These are phyloP conservation scores for Amanita exitialis DNA, from an alignment of 768 basidiomycete genomes.

Conservation along the genomic window DNA sequence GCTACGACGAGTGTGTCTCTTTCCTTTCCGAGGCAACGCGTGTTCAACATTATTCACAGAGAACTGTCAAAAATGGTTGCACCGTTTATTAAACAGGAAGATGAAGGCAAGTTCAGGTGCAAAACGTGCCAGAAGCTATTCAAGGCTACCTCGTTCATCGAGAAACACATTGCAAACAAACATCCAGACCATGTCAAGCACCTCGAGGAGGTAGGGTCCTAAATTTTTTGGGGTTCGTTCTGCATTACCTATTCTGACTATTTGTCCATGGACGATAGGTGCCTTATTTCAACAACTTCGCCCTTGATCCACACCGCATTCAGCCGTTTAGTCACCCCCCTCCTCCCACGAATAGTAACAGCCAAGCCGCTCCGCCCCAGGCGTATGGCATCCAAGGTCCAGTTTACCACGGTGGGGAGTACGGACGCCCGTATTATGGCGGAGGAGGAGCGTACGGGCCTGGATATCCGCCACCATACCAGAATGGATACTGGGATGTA, in stretches of 20 bases:
- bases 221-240: conserved; percentile 7
- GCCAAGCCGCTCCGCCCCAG: conserved; percentile 70
- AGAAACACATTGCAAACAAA: conserved; percentile 95
- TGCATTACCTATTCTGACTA: conserved; percentile 2
- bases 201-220: conserved; percentile 68
- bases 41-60: conserved; percentile 28
- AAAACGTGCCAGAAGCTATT: conserved; percentile 96
- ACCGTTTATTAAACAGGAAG: conserved; percentile 85
- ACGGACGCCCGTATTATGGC: conserved; percentile 26
- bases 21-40: not conserved
- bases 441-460: conserved; percentile 24
- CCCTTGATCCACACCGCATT: conserved; percentile 89
- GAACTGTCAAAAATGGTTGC: conserved; percentile 75
- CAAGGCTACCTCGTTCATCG: conserved; percentile 93
- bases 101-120: conserved; percentile 95
- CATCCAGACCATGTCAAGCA: conserved; percentile 78
- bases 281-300: conserved; percentile 91
- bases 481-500: conserved; percentile 33
- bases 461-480: conserved; percentile 34
- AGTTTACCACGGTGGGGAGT: conserved; percentile 29
- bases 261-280: conserved; percentile 35
- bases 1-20: conserved; percentile 65
- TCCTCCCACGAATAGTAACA: conserved; percentile 48
- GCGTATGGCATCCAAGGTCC: conserved; percentile 74
- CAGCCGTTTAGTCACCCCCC: conserved; percentile 80